phyloP scores from a whole-genome alignment of 257 asterid species.

The Solanum sitiens region DNA sequence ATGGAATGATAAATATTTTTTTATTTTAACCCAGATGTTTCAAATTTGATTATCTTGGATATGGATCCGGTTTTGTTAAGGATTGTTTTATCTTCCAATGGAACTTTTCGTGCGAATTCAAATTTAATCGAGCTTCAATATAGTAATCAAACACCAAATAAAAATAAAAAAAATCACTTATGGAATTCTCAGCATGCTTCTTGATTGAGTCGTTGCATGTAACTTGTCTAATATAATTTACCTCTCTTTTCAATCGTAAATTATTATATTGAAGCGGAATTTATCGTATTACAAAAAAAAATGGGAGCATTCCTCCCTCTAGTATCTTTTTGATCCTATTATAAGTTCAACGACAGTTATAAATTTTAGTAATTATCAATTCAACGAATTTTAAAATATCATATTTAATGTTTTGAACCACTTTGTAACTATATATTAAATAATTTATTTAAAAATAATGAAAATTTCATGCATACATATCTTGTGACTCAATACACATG shows the following conservation, averaged over 20 bases:
- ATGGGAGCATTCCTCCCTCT: background rate
- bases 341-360: background rate
- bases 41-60: too few relatives aligned
- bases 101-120: rapidly evolving
- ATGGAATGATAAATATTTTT: too few relatives aligned
- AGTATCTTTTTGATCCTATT: background rate
- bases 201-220: background rate
- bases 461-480: background rate
- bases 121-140: too few relatives aligned
- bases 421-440: background rate
- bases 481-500: background rate
- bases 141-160: too few relatives aligned
- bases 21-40: too few relatives aligned
- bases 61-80: too few relatives aligned
- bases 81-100: too few relatives aligned
- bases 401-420: background rate
- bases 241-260: too few relatives aligned
- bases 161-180: too few relatives aligned
- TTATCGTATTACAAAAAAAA: background rate
- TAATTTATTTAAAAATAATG: background rate
- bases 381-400: background rate
- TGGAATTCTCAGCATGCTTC: too few relatives aligned
- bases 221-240: too few relatives aligned
- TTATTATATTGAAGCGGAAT: background rate
- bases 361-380: background rate